Percentiles rank a stretch among this genome's conserved stretches.
phyloP scores from a whole-genome alignment of 768 basidiomycete species.

The Rhodocollybia butyracea region DNA sequence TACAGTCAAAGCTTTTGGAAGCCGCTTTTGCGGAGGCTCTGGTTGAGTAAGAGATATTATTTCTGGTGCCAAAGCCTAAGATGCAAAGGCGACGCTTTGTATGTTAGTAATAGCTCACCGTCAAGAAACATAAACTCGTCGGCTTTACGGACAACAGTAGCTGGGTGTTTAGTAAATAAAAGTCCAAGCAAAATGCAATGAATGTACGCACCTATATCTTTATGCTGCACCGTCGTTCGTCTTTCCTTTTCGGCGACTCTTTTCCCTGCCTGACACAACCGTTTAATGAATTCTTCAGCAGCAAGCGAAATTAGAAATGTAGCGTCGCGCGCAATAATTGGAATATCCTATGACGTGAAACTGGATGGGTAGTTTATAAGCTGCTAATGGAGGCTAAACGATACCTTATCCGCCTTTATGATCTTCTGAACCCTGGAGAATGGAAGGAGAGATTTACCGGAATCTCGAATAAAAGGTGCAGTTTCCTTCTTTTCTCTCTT shows the following conservation, averaged over 20 bases:
- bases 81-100: background rate
- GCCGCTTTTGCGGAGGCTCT: background rate
- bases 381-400: constrained; percentile 22
- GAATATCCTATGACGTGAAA: constrained; percentile 54
- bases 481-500: constrained; percentile 2
- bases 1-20: background rate
- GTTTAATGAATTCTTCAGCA: constrained; percentile 85
- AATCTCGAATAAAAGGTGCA: background rate
- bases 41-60: constrained; percentile 3
- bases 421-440: constrained; percentile 35
- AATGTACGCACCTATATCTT: constrained; percentile 64
- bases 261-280: constrained; percentile 69
- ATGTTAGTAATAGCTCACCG: constrained; percentile 38
- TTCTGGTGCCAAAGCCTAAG: background rate
- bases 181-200: background rate
- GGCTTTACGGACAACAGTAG: constrained; percentile 55
- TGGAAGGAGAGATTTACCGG: constrained; percentile 4
- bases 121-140: constrained; percentile 81
- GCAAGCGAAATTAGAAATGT: constrained; percentile 77
- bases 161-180: constrained; percentile 29
- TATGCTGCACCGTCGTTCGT: constrained; percentile 71
- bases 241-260: constrained; percentile 68
- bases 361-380: background rate
- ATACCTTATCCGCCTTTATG: constrained; percentile 65
- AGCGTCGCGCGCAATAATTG: constrained; percentile 74